Conservation (phyloP, 73 alveolate genomes). For the Tetrahymena elliotti region DNA sequence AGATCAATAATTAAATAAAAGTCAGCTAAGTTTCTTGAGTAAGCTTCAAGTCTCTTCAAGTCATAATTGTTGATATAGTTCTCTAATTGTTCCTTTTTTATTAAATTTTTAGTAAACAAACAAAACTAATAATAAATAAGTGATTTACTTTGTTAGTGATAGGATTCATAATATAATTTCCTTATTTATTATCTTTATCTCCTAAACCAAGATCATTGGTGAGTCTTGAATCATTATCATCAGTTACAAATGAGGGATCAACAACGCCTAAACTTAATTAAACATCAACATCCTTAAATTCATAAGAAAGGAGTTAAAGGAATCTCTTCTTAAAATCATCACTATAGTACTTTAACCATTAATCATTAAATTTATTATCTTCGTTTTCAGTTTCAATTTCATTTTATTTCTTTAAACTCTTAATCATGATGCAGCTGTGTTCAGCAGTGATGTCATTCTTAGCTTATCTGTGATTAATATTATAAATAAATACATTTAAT, state of each 20-base stretch:
- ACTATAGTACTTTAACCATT: slow-evolving; percentile 77
- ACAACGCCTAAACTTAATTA: slow-evolving; percentile 50
- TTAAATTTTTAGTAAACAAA: background rate
- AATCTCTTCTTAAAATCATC: slow-evolving; percentile 94
- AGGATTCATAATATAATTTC: slow-evolving; percentile 21
- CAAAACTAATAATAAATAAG: background rate
- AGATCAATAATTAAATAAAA: slow-evolving; percentile 91
- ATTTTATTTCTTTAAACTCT: slow-evolving; percentile 44
- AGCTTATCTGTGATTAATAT: background rate
- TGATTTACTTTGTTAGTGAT: background rate
- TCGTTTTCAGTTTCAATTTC: slow-evolving; percentile 41
- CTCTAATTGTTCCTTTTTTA: slow-evolving; percentile 50
- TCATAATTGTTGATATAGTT: slow-evolving; percentile 72
- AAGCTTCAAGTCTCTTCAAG: slow-evolving; percentile 86
- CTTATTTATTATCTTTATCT: slow-evolving; percentile 8
- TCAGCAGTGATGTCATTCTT: slow-evolving; percentile 93
- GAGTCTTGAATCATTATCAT: slow-evolving; percentile 27
- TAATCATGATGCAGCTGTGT: slow-evolving; percentile 94
- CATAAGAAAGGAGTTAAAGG: slow-evolving; percentile 84
- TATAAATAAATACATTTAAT: too few relatives aligned
- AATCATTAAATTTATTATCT: slow-evolving; percentile 26
- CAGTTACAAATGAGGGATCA: slow-evolving; percentile 54
- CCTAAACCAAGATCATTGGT: slow-evolving; percentile 1
- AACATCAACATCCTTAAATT: slow-evolving; percentile 76
- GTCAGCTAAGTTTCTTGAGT: slow-evolving; percentile 89